These are phyloP conservation scores for Trichoderma erinaceum DNA, from an alignment of 495 filamentous ascomycete species.

Conservation along the genomic window DNA sequence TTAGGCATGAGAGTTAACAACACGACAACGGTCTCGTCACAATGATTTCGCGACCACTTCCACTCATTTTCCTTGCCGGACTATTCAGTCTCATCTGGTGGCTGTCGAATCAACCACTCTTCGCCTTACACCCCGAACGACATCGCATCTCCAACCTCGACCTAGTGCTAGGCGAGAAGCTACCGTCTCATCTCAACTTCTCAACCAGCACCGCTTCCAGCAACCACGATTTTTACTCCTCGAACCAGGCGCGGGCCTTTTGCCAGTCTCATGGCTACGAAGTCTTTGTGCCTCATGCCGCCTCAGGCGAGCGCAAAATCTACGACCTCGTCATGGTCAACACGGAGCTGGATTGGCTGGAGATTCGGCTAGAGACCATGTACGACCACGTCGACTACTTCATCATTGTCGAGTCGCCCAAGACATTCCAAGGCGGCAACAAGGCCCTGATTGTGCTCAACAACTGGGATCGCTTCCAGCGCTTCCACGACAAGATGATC, in stretches of 20 bases:
- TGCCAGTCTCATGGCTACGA: conserved; percentile 40
- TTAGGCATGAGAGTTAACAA: not conserved
- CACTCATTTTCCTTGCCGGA: not conserved
- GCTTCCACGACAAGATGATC: conserved; percentile 47
- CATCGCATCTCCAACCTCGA: conserved; percentile 11
- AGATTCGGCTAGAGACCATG: conserved; percentile 50
- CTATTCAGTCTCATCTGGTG: not conserved
- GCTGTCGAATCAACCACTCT: not conserved
- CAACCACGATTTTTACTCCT: not conserved
- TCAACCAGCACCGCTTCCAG: not conserved
- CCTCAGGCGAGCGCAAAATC: conserved; percentile 35
- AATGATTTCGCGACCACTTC: not conserved
- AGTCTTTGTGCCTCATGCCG: conserved; percentile 22
- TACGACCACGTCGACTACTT: conserved; percentile 50
- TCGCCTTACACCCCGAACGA: not conserved
- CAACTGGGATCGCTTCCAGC: conserved; percentile 34
- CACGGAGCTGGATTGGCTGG: conserved; percentile 52
- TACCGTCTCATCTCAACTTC: not conserved
- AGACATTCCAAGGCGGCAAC: conserved; percentile 43
- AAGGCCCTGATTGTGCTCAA: conserved; percentile 44
- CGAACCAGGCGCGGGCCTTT: conserved; percentile 19
- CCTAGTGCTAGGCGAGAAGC: not conserved
- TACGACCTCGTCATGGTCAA: conserved; percentile 52
- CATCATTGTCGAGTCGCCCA: conserved; percentile 46
- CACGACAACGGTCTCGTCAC: not conserved